Base-by-base conservation (phyloP, 192 early-diverging fungal species). In the Coemansia sp. region DNA sequence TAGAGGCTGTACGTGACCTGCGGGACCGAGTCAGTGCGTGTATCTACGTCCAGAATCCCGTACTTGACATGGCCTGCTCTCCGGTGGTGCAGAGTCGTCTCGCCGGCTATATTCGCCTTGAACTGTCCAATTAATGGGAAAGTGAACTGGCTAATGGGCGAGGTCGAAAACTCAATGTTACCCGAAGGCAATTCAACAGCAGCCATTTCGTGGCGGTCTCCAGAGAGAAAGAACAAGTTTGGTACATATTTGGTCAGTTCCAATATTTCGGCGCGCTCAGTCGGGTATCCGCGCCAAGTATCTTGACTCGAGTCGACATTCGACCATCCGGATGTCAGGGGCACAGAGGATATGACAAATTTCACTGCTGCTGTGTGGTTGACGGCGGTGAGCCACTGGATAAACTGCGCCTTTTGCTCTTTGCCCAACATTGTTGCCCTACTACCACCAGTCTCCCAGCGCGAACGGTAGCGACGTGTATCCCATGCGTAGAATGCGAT, bases 201-300 rank as follows among this genome's bases (percentile, higher is more conserved):
- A 3, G 81, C 81, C 75, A 83, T 83, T 49, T 83, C 85, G 63
- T 87, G 86, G 13, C 86, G 76, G 73, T 87, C 86, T n/a, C 86
- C 86, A 12, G 79, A 80, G 22, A 87, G 75, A 53, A 75, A 78
- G 34, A 80, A 73, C 52, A 81, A 63, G 24, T 84, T 84, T 31
- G 79, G 81, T 1, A 81, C 68, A 31, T 76, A 24, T 39, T 70
- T 62, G 1, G 80, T 84, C 47, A 81, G 27, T 3, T 55, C 69
- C 11, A 87, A 71, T 27, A 87, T 78, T 58, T 83, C 79, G 2
- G 69, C 66, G 27, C 86, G 81, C 53, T 87, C 86, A 16, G 72
- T 76, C 33, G 73, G 74, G 55, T 82, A 87, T 10, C 86, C 82
- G 47, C 72, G 79, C 86, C 86, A 87, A 0, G 82, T 84, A 39